Evolutionary conservation across 768 basidiomycete genomes (phyloP), one percentile per base, ranked within the genome.

Genomic region (Boletus rubroflammeus): DNA sequence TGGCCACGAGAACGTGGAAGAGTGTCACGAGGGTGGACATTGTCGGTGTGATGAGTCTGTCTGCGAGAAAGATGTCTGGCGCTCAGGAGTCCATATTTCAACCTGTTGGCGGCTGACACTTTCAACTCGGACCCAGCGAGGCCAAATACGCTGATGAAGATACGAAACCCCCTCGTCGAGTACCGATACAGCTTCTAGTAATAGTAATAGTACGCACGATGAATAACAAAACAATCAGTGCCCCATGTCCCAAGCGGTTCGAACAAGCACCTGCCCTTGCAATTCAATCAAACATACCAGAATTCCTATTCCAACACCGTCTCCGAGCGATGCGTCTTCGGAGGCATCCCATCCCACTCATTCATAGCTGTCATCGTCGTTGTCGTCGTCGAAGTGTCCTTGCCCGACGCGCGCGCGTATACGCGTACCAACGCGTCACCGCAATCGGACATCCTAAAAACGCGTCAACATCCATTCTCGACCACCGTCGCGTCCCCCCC

Each of bases 1-100:
- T 29, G 19, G 53, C 39, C 14, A 51, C 29, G 32, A 64, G 13
- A 5, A 47, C 4, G 4, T 40, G 43, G 35, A 43, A 58, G 62
- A 52, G 8, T 2, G 49, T 31, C 15, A 13, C n/a, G 26, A 60
- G 7, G 38, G 42, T 17, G 28, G 47, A 13, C 56, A 58, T 65
- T 17, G 38, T 26, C 13, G 36, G 28, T 15, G 6, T 50, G 55
- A 50, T 38, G 46, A 21, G 48, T 25, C 11, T 21, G 50, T 40
- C 41, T 52, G 41, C 39, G 21, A 51, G 34, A 45, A 31, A 28
- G 44, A 31, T 3, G 19, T 26, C 23, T 15, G 7, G 43, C 8
- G 25, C 6, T 21, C 29, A 8, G 9, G 3, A n/a, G 29, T 23
- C 31, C 29, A 5, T 29, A 35, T 47, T 41, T 42, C 28, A 51